Percentiles rank a stretch among this genome's conserved stretches.
phyloP scores from a whole-genome alignment of 2,329 filamentous ascomycete genomes.

The Drechslera avenae region DNA sequence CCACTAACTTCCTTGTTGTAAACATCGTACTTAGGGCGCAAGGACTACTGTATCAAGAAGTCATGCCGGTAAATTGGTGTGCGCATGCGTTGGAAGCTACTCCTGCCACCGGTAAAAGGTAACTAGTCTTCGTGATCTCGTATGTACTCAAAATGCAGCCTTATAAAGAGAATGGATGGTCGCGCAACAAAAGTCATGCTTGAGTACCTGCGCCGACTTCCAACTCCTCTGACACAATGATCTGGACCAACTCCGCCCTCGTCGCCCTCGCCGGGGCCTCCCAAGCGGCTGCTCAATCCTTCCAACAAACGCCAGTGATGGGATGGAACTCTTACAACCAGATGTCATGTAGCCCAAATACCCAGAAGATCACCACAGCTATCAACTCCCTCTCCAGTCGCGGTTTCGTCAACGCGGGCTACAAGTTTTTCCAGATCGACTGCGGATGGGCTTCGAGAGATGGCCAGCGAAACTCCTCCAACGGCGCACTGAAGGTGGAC shows the following conservation, averaged over 20 bases:
- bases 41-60: constrained; percentile 4
- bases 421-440: constrained; percentile 28
- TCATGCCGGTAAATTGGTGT: neutral
- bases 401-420: constrained; percentile 24
- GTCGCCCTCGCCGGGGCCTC: constrained; percentile 15
- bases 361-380: constrained; percentile 21
- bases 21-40: neutral
- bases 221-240: neutral
- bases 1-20: neutral
- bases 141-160: neutral
- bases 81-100: neutral
- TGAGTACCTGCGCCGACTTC: neutral
- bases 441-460: constrained; percentile 27
- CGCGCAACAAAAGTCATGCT: neutral
- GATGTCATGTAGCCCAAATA: constrained; percentile 21
- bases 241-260: constrained; percentile 9
- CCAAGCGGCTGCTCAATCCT: constrained; percentile 19
- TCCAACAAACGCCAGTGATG: constrained; percentile 24
- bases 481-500: constrained; percentile 22
- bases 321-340: constrained; percentile 31
- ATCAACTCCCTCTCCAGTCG: constrained; percentile 25
- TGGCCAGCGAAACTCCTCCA: constrained; percentile 22
- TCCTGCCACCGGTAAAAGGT: constrained; percentile 9
- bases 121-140: neutral
- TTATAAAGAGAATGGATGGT: neutral